Evolutionary conservation across 1,284 basidiomycete genomes (phyloP), one percentile per base, ranked within the genome.

Genomic region (Mycena sp.): DNA sequence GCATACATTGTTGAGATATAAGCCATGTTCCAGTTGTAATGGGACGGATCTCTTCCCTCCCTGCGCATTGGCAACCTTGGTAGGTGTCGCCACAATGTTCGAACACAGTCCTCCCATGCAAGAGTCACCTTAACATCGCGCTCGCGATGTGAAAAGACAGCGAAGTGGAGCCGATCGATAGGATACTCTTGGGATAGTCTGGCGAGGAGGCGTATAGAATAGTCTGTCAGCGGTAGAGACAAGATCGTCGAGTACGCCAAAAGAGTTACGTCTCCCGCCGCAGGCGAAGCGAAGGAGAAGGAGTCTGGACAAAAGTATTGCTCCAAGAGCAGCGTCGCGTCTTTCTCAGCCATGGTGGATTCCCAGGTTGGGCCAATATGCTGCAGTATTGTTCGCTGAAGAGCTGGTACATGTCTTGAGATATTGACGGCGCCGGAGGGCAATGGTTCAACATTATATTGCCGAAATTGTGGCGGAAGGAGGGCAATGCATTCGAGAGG

Each of bases 241-340:
- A 89, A 75, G 43, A 92, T 77, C 0, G 85, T 86, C 19, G 84
- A 83, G 72, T 91, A 91, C 4, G 90, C 88, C 46, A 80, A 75
- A 1, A 88, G 58, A 14, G 85, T 86, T 16, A 90, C 77, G 46
- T 87, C 78, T 28, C 85, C 86, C 0, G 88, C 83, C 4, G 76
- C 69, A 17, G 79, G 64, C 6, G 78, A 80, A 0, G 85, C 74
- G 65, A 83, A 86, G 12, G 77, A 82, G 71, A 88, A 85, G 21
- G 77, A 68, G 68, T 88, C 85, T 3, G 92, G 92, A 70, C 87
- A 87, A 72, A 94, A 91, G 73, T 87, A 92, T 65, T 90, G 87
- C 51, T 86, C 81, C 6, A 86, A 67, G 6, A 92, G 74, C 2
- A 74, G 64, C 23, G 76, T 75, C 16, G 78, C 75, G 14, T 80